These are phyloP conservation scores for Starmerella floricola DNA, from an alignment of 805 yeast genomes.

Conservation along the genomic window DNA sequence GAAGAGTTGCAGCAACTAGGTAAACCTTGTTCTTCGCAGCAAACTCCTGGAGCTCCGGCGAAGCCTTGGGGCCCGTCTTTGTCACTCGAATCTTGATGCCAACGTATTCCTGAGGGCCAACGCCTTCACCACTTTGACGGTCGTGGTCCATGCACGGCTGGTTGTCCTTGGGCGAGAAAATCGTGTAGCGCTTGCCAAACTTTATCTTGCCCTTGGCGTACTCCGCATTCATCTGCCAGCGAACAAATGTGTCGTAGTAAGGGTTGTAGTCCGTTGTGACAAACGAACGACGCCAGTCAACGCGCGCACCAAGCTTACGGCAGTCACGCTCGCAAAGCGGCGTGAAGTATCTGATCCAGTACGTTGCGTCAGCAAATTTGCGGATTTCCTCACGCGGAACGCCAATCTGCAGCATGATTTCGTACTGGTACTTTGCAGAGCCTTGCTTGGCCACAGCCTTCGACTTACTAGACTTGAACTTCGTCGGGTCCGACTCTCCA, in stretches of 20 bases:
- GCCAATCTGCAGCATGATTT: conserved; percentile 91
- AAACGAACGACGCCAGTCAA: conserved; percentile 96
- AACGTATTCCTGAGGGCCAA: conserved; percentile 89
- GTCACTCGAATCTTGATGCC: conserved; percentile 61
- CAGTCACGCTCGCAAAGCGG: conserved; percentile 77
- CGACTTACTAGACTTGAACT: conserved; percentile 83
- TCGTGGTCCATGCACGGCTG: conserved; percentile 99
- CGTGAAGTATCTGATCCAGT: conserved; percentile 90
- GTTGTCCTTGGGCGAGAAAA: conserved; percentile 94
- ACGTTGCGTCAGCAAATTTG: conserved; percentile 80
- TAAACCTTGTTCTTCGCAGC: conserved; percentile 51
- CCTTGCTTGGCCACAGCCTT: conserved; percentile 93
- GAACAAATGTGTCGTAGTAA: conserved; percentile 84
- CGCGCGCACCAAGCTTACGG: conserved; percentile 72
- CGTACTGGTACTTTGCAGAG: conserved; percentile 85
- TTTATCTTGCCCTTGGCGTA: conserved; percentile 81
- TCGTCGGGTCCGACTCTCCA: conserved; percentile 66
- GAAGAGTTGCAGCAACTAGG: conserved; percentile 89
- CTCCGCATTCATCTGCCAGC: conserved; percentile 91
- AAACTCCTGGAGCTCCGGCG: conserved; percentile 33
- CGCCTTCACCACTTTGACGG: conserved; percentile 94
- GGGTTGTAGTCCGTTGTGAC: conserved; percentile 93
- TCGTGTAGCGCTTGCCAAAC: conserved; percentile 96
- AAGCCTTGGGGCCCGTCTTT: conserved; percentile 38
- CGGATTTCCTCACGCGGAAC: conserved; percentile 69